Evolutionary conservation across 768 basidiomycete species (phyloP).

Genomic region (Lentinula aciculospora): DNA sequence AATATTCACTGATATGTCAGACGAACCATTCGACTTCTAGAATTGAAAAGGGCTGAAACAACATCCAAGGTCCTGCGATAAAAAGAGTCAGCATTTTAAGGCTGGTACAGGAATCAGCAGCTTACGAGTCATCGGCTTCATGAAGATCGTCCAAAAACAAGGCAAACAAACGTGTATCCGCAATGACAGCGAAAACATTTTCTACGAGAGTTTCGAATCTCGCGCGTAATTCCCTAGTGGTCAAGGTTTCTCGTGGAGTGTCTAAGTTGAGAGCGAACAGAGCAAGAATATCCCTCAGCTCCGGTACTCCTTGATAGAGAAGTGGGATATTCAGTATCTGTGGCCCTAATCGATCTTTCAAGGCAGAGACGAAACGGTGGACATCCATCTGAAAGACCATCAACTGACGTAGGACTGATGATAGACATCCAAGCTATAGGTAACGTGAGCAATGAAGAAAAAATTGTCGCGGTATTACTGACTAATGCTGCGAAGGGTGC

Average conservation of each 20-base stretch:
- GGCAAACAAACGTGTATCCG: constrained; percentile 65
- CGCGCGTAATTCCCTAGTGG: constrained; percentile 57
- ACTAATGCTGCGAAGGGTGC: constrained; percentile 68
- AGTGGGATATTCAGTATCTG: constrained; percentile 66
- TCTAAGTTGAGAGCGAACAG: constrained; percentile 49
- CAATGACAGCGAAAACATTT: constrained; percentile 62
- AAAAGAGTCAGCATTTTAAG: neutral
- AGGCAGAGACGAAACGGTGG: constrained; percentile 54
- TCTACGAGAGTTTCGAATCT: constrained; percentile 69
- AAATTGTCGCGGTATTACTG: constrained; percentile 12
- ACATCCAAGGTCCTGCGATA: constrained; percentile 56
- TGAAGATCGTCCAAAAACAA: constrained; percentile 72
- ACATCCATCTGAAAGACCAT: constrained; percentile 72
- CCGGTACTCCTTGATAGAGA: constrained; percentile 66
- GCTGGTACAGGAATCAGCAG: constrained; percentile 8
- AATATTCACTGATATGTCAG: no score
- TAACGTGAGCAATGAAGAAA: neutral
- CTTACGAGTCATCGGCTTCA: constrained; percentile 65
- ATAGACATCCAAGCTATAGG: constrained; percentile 57
- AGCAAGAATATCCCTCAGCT: constrained; percentile 56
- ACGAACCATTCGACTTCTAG: constrained; percentile 58
- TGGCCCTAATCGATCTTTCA: constrained; percentile 60
- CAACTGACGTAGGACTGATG: constrained; percentile 66
- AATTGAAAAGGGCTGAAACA: constrained; percentile 57
- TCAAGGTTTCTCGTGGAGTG: constrained; percentile 46